Base-by-base conservation (phyloP, 345 rosid genomes). In the Citrus inodora region DNA sequence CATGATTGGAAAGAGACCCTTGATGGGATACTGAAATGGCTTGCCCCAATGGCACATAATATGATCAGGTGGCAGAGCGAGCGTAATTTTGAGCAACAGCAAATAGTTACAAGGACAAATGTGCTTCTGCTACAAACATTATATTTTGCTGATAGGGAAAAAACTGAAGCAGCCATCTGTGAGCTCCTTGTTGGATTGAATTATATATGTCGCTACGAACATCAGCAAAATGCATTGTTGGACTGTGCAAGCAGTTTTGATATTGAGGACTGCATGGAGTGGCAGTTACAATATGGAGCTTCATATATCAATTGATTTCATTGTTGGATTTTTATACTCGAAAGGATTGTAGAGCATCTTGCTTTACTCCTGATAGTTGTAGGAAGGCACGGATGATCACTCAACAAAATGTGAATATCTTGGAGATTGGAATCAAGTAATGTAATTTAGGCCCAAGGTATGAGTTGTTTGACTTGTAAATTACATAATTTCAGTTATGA, bases 181-280 rank as follows among this genome's bases (percentile, higher is more conserved):
- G 89, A 93, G 82, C 97, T 96, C 63, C 94, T 96, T 38, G 92
- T 91, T 0, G 99, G 99, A 77, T 86, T 96, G 86, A 95, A 93
- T 88, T 95, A 93, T 79, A 92, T 95, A 81, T 94, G 99, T 22
- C 95, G 93, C 38, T 95, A 93, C 25, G 98, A 93, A 80, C 96
- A 88, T 56, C 99, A 95, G 78, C 97, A 91, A 76, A 93, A 92
- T 38, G 97, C 98, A 2, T 81, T 93, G 74, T 62, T 92, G 82
- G 99, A 95, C 78, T 95, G 98, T 62, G 92, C 96, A 0, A 95
- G 99, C 85, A 95, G 99, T 83, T 95, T 95, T 56, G 99, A 95
- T 89, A 92, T 88, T 73, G 98, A 92, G 80, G 98, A 90, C 82
- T 95, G 98, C 78, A 76, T 92, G 86, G 92, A 93, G 81, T 93